phyloP scores from a whole-genome alignment of 2,329 filamentous ascomycete species.

The Penicillium concentricum region DNA sequence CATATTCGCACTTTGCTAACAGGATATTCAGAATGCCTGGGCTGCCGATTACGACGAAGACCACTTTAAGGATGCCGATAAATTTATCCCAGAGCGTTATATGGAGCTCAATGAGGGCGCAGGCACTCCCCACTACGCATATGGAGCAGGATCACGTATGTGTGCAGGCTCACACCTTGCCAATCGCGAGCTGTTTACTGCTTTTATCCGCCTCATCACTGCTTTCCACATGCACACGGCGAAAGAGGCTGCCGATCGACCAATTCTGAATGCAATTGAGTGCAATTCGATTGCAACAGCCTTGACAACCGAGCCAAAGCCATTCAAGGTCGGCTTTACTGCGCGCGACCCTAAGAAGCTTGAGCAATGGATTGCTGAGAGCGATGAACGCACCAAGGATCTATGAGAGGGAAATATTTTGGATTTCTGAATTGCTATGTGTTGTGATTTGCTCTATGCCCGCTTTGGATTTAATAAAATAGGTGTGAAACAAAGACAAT shows the following conservation, averaged over 20 bases:
- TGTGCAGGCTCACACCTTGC: constrained; percentile 64
- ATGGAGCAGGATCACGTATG: constrained; percentile 63
- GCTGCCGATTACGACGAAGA: constrained; percentile 69
- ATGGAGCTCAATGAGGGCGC: constrained; percentile 52
- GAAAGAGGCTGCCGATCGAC: constrained; percentile 47
- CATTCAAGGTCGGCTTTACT: constrained; percentile 59
- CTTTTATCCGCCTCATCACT: constrained; percentile 58
- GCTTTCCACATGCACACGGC: constrained; percentile 57
- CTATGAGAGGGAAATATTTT: constrained; percentile 29
- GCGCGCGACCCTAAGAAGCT: constrained; percentile 49
- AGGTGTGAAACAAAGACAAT: not conserved
- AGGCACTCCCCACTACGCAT: constrained; percentile 62
- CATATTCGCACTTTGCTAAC: not conserved
- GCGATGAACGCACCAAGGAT: constrained; percentile 53
- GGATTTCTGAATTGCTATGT: not conserved
- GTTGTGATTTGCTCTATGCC: not conserved
- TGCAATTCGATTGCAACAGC: constrained; percentile 59
- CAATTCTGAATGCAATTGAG: constrained; percentile 57
- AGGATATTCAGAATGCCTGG: constrained; percentile 60
- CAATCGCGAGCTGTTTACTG: constrained; percentile 63
- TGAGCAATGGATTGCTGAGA: constrained; percentile 54
- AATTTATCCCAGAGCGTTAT: constrained; percentile 71
- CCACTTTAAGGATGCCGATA: constrained; percentile 63
- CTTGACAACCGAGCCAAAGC: constrained; percentile 61
- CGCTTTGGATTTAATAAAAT: not conserved